Conservation (phyloP, 78 protist genomes). For the Protostelium mycophagum region DNA sequence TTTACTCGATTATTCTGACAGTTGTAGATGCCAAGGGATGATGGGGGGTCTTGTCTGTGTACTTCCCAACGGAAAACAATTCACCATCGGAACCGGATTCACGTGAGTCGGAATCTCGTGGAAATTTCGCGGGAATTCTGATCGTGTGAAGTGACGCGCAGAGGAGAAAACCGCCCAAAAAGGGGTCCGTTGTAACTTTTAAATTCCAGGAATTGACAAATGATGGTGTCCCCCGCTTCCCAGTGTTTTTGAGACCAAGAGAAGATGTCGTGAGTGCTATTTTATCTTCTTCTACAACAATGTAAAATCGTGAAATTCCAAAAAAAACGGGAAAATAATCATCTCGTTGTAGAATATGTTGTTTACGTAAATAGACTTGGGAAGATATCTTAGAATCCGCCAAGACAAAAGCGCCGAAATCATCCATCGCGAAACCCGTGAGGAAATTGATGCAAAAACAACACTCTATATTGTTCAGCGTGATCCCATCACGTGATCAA, state of each 20-base stretch:
- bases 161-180: conserved; percentile 9
- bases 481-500: not conserved
- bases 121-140: not conserved
- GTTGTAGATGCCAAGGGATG: not conserved
- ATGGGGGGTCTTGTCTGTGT: conserved; percentile 5
- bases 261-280: conserved; percentile 6
- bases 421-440: not conserved
- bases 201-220: conserved; percentile 19
- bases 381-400: conserved; percentile 3
- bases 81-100: conserved; percentile 22
- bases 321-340: not conserved
- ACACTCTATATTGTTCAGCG: conserved; percentile 5
- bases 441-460: not conserved
- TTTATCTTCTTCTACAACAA: too few species aligned
- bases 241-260: conserved; percentile 11
- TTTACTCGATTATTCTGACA: too few species aligned
- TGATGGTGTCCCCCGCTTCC: conserved; percentile 22
- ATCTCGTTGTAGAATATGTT: not conserved
- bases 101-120: not conserved
- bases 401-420: not conserved
- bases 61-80: conserved; percentile 21
- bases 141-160: conserved; percentile 8
- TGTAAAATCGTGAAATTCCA: too few species aligned
- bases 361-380: not conserved
- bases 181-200: conserved; percentile 18